Evolutionary conservation across 2,329 filamentous ascomycete species (phyloP).

Genomic region (Neocucurbitaria cava): DNA sequence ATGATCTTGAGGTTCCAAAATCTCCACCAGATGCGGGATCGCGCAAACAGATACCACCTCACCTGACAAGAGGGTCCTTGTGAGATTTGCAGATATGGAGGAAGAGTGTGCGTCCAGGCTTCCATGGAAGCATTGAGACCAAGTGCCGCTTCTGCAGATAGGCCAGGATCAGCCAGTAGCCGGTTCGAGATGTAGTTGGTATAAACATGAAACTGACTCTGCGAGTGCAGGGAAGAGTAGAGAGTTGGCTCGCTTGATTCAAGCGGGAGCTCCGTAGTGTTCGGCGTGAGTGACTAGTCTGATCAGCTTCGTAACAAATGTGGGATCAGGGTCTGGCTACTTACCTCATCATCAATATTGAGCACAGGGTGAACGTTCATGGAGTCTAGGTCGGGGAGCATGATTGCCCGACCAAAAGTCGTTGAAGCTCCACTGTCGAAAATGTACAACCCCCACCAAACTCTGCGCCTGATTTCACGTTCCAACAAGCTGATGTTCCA

Average conservation of each 20-base stretch:
- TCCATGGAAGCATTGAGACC: conserved; percentile 26
- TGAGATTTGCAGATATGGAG: conserved; percentile 24
- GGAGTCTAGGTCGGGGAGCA: conserved; percentile 32
- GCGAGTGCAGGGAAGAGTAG: conserved; percentile 27
- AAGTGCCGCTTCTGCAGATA: conserved; percentile 33
- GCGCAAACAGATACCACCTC: conserved; percentile 30
- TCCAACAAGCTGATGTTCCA: conserved; percentile 36
- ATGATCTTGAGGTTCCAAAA: conserved; percentile 38
- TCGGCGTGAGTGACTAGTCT: conserved; percentile 29
- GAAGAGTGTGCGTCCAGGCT: conserved; percentile 23
- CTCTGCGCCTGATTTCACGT: conserved; percentile 30
- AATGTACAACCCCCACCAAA: conserved; percentile 36
- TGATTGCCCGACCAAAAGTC: conserved; percentile 32
- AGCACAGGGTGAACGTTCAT: conserved; percentile 35
- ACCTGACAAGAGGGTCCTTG: conserved; percentile 10
- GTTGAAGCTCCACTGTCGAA: conserved; percentile 37
- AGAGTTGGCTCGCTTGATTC: conserved; percentile 27
- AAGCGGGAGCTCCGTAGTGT: conserved; percentile 20
- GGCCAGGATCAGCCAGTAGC: conserved; percentile 30
- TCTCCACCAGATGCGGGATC: conserved; percentile 33
- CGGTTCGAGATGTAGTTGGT: conserved; percentile 34
- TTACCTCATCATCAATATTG: conserved; percentile 31
- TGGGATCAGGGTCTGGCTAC: neutral
- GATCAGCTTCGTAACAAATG: neutral
- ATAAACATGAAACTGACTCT: conserved; percentile 32